Evolutionary conservation across 768 basidiomycete species (phyloP).

Genomic region (Astraeus odoratus): DNA sequence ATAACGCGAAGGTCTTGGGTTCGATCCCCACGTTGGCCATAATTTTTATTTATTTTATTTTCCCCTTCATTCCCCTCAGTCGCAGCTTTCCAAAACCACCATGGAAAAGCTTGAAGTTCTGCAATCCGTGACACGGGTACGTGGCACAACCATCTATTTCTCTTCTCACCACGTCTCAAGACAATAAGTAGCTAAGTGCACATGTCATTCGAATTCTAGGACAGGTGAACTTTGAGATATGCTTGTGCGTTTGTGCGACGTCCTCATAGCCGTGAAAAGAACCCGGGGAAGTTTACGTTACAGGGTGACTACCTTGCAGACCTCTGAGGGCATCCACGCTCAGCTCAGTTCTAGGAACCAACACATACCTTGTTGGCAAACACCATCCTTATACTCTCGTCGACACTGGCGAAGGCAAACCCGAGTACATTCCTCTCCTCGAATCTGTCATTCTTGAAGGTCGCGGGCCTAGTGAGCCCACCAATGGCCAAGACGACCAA

Average conservation of each 20-base stretch:
- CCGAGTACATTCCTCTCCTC: slow-evolving; percentile 62
- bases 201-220: slow-evolving; percentile 65
- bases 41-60: background rate
- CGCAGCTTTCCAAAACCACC: too few relatives aligned
- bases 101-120: slow-evolving; percentile 51
- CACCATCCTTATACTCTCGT: slow-evolving; percentile 69
- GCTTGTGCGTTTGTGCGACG: background rate
- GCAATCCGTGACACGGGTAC: slow-evolving; percentile 48
- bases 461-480: slow-evolving; percentile 18
- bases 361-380: slow-evolving; percentile 78
- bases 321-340: background rate
- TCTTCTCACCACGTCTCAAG: background rate
- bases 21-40: slow-evolving; percentile 64
- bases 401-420: slow-evolving; percentile 75
- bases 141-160: slow-evolving; percentile 7
- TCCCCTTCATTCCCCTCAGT: too few relatives aligned
- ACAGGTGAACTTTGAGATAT: slow-evolving; percentile 43
- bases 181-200: slow-evolving; percentile 49
- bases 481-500: background rate
- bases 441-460: slow-evolving; percentile 46
- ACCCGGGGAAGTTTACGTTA: slow-evolving; percentile 83
- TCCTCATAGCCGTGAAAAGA: slow-evolving; percentile 35
- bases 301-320: slow-evolving; percentile 46
- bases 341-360: slow-evolving; percentile 54
- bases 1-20: slow-evolving; percentile 67